Evolutionary conservation across 116 monocot species (phyloP), one percentile per base, ranked within the genome.

Genomic region (Trichopus zeylanicus): DNA sequence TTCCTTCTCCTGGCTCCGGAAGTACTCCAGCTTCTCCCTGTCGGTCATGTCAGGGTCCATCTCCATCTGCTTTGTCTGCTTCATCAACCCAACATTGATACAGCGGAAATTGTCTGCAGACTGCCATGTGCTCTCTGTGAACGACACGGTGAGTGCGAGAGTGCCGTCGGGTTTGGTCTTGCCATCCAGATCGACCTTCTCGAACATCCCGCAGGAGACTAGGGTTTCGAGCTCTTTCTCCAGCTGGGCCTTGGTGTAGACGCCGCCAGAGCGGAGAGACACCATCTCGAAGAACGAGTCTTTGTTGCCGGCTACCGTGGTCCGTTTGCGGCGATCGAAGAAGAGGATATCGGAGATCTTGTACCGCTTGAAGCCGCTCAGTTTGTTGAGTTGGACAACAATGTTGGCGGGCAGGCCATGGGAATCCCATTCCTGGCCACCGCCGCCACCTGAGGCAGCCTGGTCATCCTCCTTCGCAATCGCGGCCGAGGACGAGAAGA

Each of bases 201-300:
- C 98, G 48, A 98, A 98, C 98, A 98, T 98, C 30, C 98, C 98
- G 32, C 88, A 98, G 11, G 85, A 73, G 26, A 85, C 92, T 1
- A 98, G 73, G 12, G 77, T 88, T 57, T 98, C 98, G 20, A 98
- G 71, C 78, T 98, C 98, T 49, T 75, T 59, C 67, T 80, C 85
- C 29, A 98, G 82, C 69, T 91, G 88, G 7, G 80, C 71, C 65
- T 83, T 98, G 35, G 88, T 88, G 78, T 98, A 91, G 68, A 91
- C 69, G 26, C 85, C 91, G 8, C 85, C 82, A 9, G 88, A 74
- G 4, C 82, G 84, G 48, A 98, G 77, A 22, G 98, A 85, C 15
- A 98, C 88, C 98, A 98, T 98, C 72, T 91, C 98, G 64, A 91
- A 98, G 80, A 98, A 98, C 15, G 98, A 87, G 57, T 98, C 92